phyloP scores from a whole-genome alignment of 495 filamentous ascomycete genomes.

The Lasiosphaeria ovina region DNA sequence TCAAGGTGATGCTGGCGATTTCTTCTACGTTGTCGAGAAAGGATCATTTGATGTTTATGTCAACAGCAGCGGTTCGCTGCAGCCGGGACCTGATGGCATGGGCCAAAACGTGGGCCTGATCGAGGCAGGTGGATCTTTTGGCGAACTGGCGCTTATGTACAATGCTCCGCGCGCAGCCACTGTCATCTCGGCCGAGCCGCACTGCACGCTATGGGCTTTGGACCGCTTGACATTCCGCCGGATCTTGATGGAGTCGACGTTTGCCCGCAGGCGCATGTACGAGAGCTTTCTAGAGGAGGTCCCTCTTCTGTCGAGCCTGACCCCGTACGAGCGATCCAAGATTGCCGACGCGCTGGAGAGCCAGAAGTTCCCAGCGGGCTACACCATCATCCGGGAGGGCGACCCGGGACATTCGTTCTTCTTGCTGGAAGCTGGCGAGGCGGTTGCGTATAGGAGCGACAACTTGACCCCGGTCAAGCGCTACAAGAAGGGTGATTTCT shows the following conservation, averaged over 20 bases:
- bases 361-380: constrained; percentile 76
- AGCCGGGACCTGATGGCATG: constrained; percentile 80
- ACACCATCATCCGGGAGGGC: constrained; percentile 84
- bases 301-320: constrained; percentile 77
- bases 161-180: constrained; percentile 97
- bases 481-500: constrained; percentile 92
- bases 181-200: constrained; percentile 75
- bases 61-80: constrained; percentile 72
- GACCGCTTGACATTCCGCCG: constrained; percentile 96
- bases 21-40: constrained; percentile 94
- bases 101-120: constrained; percentile 80
- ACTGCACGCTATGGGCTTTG: constrained; percentile 85
- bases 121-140: constrained; percentile 91
- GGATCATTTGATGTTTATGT: constrained; percentile 91
- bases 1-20: constrained; percentile 94
- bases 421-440: constrained; percentile 84
- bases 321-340: constrained; percentile 89
- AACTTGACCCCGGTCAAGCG: constrained; percentile 64
- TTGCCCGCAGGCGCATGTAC: constrained; percentile 92
- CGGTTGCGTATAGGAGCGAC: constrained; percentile 74
- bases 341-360: constrained; percentile 95
- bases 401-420: constrained; percentile 92
- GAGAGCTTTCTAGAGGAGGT: constrained; percentile 98
- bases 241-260: constrained; percentile 97
- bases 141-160: constrained; percentile 97